Evolutionary conservation across 164 flowering plant genomes (phyloP).

Genomic region (Magnolia kwangsiensis): DNA sequence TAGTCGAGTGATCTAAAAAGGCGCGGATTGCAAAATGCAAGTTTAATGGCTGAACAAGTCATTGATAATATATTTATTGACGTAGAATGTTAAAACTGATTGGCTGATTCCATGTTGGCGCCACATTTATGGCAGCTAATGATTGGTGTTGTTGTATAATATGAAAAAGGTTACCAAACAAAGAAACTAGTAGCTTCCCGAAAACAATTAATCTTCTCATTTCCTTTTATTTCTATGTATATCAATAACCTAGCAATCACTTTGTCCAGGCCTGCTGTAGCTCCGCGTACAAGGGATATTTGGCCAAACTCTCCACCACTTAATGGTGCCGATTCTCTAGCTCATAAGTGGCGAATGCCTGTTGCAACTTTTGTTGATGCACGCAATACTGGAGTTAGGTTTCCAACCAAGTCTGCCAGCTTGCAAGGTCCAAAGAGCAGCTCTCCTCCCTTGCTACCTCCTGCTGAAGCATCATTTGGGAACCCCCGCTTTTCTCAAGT

Average conservation of each 20-base stretch:
- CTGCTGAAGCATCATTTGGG: constrained; percentile 28
- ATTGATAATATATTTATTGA: too few relatives aligned
- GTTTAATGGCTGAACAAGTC: too few relatives aligned
- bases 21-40: too few relatives aligned
- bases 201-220: neutral
- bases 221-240: neutral
- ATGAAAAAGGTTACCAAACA: neutral
- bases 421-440: constrained; percentile 47
- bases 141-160: neutral
- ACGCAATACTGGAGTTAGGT: constrained; percentile 16
- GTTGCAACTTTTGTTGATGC: constrained; percentile 3
- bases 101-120: neutral
- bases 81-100: neutral
- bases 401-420: constrained; percentile 14
- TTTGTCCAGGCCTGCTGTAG: neutral
- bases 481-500: constrained; percentile 26
- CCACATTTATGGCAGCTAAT: neutral
- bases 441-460: constrained; percentile 50
- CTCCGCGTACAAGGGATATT: neutral
- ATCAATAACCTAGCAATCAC: neutral
- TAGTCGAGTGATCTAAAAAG: too few relatives aligned
- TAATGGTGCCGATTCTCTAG: neutral
- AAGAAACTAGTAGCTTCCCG: neutral
- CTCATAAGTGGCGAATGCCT: constrained; percentile 14
- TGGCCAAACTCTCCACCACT: neutral